phyloP scores from a whole-genome alignment of 108 stramenopile species.

The Pinguiococcus pyrenoidosus region DNA sequence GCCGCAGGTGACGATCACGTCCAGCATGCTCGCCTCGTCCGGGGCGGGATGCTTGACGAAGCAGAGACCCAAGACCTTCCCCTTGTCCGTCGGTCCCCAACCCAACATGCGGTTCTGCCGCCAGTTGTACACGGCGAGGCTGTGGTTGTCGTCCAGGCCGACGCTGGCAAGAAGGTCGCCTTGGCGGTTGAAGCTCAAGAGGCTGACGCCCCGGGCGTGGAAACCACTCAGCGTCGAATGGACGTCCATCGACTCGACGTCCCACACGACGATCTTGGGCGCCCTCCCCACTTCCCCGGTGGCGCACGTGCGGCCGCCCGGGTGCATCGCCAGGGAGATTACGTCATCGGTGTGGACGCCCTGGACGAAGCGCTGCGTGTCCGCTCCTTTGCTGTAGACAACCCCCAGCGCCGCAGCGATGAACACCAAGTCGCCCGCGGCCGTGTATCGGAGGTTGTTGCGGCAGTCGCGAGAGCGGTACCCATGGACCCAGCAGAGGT shows the following conservation, averaged over 20 bases:
- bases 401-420: constrained; percentile 11
- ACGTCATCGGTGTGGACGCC: constrained; percentile 41
- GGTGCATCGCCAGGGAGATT: constrained; percentile 42
- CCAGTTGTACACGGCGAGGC: constrained; percentile 26
- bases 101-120: too few species aligned
- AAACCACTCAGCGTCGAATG: constrained; percentile 22
- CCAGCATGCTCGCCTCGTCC: too few species aligned
- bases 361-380: constrained; percentile 36
- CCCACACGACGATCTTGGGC: constrained; percentile 35
- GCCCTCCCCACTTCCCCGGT: constrained; percentile 38
- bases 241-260: constrained; percentile 38
- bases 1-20: too few species aligned
- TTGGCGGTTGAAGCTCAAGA: constrained; percentile 38
- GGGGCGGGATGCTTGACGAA: too few species aligned
- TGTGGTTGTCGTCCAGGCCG: constrained; percentile 32
- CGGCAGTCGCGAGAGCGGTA: constrained; percentile 31
- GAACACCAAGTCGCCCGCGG: constrained; percentile 23
- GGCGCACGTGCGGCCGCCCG: constrained; percentile 31
- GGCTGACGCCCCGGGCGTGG: constrained; percentile 30
- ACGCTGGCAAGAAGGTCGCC: constrained; percentile 33
- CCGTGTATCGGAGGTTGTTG: constrained; percentile 35
- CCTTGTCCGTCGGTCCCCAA: too few species aligned
- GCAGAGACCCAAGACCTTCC: too few species aligned
- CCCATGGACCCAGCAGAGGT: constrained; percentile 41
- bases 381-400: not conserved